Conservation (phyloP, 345 rosid species). For the Ailanthus altissimus region DNA sequence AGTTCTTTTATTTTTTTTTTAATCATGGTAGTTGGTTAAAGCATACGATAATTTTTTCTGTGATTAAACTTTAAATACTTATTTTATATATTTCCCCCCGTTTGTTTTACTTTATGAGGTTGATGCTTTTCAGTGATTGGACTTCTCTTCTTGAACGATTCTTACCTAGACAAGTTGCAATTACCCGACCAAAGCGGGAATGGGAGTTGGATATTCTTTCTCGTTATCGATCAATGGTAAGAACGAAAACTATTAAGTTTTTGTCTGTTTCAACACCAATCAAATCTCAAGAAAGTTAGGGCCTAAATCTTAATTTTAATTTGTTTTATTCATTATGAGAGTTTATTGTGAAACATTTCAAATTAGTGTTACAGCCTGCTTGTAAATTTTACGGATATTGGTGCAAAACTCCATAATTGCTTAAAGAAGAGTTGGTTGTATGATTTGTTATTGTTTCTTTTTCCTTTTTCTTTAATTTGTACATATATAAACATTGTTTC, state of each 20-base stretch:
- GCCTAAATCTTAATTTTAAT: neutral
- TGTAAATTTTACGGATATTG: neutral
- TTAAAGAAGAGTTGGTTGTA: neutral
- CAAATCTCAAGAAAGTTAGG: neutral
- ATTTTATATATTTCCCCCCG: neutral
- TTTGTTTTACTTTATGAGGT: slow-evolving; percentile 20
- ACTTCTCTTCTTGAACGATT: slow-evolving; percentile 82
- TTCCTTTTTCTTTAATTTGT: neutral
- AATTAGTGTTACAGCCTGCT: neutral
- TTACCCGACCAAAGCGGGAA: slow-evolving; percentile 90
- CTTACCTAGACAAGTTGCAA: slow-evolving; percentile 93
- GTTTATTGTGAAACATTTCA: slow-evolving; percentile 3
- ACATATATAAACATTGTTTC: neutral
- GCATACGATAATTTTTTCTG: neutral
- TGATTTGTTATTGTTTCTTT: neutral
- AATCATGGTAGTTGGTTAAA: neutral
- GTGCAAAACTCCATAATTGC: neutral
- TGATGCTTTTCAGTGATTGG: slow-evolving; percentile 69
- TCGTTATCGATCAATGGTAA: slow-evolving; percentile 84
- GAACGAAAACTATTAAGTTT: slow-evolving; percentile 21
- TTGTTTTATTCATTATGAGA: neutral
- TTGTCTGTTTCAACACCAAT: neutral
- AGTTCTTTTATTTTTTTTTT: neutral
- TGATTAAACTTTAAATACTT: neutral
- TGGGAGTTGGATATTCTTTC: slow-evolving; percentile 96